These are phyloP conservation scores for Posidonia australis DNA, from an alignment of 106 monocot genomes.

Conservation along the genomic window DNA sequence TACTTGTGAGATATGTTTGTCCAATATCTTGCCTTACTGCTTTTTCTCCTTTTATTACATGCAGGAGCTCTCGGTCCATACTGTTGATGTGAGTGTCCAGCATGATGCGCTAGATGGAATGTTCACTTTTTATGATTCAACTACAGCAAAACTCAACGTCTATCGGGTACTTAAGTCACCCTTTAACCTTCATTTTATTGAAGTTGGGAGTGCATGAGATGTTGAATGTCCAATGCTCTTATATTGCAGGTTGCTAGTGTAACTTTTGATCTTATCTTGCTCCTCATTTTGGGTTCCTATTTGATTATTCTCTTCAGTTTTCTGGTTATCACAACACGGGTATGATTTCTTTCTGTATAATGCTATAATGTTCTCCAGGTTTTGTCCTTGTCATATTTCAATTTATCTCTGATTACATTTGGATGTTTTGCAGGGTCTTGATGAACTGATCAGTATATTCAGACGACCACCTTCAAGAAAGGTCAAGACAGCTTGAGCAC, in stretches of 20 bases:
- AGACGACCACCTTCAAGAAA: conserved; percentile 75
- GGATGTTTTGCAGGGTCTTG: conserved; percentile 51
- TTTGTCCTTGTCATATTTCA: too few species aligned
- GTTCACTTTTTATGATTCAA: conserved; percentile 88
- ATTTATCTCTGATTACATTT: not conserved
- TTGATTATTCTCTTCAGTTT: conserved; percentile 81
- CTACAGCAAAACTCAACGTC: conserved; percentile 57
- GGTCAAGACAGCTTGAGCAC: conserved; percentile 43
- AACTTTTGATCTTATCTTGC: conserved; percentile 86
- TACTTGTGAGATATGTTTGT: too few species aligned
- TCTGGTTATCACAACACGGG: conserved; percentile 83
- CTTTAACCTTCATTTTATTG: too few species aligned
- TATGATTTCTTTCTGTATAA: conserved; percentile 16
- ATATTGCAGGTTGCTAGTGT: conserved; percentile 83
- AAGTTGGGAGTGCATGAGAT: too few species aligned
- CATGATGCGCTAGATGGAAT: conserved; percentile 81
- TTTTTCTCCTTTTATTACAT: not conserved
- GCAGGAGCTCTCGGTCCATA: conserved; percentile 90
- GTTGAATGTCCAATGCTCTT: not conserved
- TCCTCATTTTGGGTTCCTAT: conserved; percentile 75
- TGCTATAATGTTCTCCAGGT: not conserved
- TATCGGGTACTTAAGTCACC: conserved; percentile 80
- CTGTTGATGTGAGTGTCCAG: conserved; percentile 62
- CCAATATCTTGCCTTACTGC: too few species aligned
- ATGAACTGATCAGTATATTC: conserved; percentile 96